phyloP scores from a whole-genome alignment of 495 filamentous ascomycete genomes.

The Cercophora scortea region DNA sequence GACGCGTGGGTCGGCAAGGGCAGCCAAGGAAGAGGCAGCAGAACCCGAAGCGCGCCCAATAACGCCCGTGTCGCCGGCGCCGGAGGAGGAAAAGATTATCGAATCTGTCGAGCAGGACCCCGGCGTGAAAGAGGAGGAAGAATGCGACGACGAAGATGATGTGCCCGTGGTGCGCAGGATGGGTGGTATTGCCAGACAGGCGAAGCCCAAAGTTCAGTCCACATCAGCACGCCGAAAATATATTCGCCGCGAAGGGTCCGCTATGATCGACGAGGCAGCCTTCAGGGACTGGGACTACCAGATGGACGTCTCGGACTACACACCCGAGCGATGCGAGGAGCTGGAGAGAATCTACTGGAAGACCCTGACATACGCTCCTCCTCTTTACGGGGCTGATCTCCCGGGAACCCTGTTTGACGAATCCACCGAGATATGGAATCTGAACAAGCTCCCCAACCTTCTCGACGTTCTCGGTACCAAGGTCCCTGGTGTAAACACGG shows the following conservation, averaged over 20 bases:
- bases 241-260: constrained; percentile 64
- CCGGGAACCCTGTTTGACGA: constrained; percentile 94
- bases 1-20: constrained; percentile 16
- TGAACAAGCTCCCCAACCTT: constrained; percentile 86
- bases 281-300: constrained; percentile 87
- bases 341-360: constrained; percentile 94
- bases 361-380: constrained; percentile 85
- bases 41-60: constrained; percentile 41
- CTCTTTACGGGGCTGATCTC: constrained; percentile 95
- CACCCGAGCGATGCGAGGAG: constrained; percentile 84
- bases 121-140: constrained; percentile 36
- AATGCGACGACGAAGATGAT: constrained; percentile 31
- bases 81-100: constrained; percentile 31
- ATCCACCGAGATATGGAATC: constrained; percentile 77
- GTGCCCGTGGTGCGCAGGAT: constrained; percentile 30
- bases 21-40: constrained; percentile 20
- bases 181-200: constrained; percentile 31
- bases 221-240: constrained; percentile 66
- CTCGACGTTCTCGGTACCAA: constrained; percentile 92
- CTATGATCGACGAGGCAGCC: constrained; percentile 71
- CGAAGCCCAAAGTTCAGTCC: constrained; percentile 44
- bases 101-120: constrained; percentile 41
- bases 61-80: constrained; percentile 45
- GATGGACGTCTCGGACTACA: constrained; percentile 78
- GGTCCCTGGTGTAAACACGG: constrained; percentile 94